phyloP scores from a whole-genome alignment of 176 grass and related monocot genomes.

The Carex pumila region DNA sequence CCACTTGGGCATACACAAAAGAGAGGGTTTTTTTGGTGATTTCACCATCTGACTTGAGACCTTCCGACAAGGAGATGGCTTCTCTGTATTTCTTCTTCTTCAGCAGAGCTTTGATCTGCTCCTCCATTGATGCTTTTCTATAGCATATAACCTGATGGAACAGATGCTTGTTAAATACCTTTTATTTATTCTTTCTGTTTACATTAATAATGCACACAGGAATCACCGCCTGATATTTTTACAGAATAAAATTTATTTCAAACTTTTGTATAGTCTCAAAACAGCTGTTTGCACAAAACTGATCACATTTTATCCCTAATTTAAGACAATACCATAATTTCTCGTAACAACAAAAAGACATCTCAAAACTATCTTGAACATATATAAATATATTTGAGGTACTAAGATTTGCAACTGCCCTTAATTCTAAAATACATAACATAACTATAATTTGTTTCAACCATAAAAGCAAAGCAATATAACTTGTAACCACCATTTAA shows the following conservation, averaged over 20 bases:
- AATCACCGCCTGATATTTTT: not conserved
- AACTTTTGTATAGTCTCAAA: not conserved
- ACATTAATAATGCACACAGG: not conserved
- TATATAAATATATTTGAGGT: not conserved
- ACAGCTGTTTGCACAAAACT: not conserved
- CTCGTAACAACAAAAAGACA: not conserved
- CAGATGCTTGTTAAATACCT: not conserved
- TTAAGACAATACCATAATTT: not conserved
- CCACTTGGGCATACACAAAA: conserved; percentile 94
- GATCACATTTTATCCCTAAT: not conserved
- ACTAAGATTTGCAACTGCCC: not conserved
- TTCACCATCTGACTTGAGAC: conserved; percentile 71
- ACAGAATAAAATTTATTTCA: not conserved
- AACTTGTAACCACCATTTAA: not conserved
- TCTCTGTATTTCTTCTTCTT: conserved; percentile 67
- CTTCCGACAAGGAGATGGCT: conserved; percentile 70
- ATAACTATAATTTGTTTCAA: not conserved
- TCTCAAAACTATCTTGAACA: conserved; percentile 1
- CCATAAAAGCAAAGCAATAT: not conserved
- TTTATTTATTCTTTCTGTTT: conserved; percentile 9
- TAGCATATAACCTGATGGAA: conserved; percentile 62
- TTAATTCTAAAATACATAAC: not conserved
- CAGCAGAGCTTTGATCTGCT: conserved; percentile 78
- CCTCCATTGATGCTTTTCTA: conserved; percentile 59
- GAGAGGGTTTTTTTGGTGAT: conserved; percentile 71